Evolutionary conservation across 345 rosid genomes (phyloP).

Genomic region (Eucalyptus shirleyi): DNA sequence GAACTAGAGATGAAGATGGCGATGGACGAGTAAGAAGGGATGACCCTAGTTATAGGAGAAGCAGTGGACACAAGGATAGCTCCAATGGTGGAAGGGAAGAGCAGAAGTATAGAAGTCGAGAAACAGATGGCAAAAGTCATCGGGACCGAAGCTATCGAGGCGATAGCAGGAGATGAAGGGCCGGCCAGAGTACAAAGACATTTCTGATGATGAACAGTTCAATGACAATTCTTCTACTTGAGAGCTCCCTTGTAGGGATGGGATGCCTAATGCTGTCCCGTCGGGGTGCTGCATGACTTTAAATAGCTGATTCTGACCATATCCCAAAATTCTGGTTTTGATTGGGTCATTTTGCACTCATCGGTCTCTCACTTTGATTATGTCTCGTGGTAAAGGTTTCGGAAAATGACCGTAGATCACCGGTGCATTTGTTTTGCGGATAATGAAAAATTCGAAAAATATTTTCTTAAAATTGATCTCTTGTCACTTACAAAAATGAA

Average conservation of each 20-base stretch:
- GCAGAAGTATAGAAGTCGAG: background rate
- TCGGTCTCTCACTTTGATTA: background rate
- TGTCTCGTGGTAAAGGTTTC: background rate
- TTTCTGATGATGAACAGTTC: background rate
- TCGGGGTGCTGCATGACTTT: background rate
- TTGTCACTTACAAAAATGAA: too few species aligned
- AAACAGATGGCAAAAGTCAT: background rate
- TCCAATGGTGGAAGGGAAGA: slow-evolving; percentile 1
- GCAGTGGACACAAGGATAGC: background rate
- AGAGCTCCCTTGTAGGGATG: background rate
- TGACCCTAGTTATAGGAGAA: slow-evolving; percentile 2
- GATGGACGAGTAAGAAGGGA: slow-evolving; percentile 1
- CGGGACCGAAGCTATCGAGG: background rate
- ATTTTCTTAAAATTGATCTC: too few species aligned
- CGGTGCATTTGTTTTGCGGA: accelerated
- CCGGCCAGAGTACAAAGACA: background rate
- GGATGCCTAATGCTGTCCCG: background rate
- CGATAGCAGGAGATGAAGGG: background rate
- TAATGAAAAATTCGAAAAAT: too few species aligned
- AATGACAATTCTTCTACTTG: background rate
- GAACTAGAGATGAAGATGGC: background rate
- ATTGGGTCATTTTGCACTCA: background rate
- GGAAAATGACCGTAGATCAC: background rate
- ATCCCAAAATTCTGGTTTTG: background rate
- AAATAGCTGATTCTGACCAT: background rate